Conservation (phyloP, 1,284 basidiomycete species). For the Cryptococcus deneoformans region DNA sequence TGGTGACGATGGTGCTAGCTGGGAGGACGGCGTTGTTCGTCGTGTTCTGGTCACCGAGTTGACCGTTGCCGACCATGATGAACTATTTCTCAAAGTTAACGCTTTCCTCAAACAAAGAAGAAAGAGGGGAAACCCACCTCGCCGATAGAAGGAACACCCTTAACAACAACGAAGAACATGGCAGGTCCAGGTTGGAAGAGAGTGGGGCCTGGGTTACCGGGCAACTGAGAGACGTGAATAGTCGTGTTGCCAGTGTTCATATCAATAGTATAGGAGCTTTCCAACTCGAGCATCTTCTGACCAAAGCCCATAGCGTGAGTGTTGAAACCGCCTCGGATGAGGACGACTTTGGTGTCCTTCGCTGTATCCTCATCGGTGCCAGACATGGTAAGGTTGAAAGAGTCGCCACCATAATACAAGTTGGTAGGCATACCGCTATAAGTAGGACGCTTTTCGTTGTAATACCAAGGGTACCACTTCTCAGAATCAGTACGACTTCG, state of each 20-base stretch:
- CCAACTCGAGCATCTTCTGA: constrained; percentile 61
- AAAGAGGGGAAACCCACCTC: constrained; percentile 10
- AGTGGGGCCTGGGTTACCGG: constrained; percentile 65
- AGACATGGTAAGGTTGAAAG: constrained; percentile 68
- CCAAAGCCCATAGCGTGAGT: constrained; percentile 79
- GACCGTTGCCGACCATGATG: constrained; percentile 73
- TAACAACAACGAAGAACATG: constrained; percentile 72
- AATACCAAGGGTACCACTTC: constrained; percentile 52
- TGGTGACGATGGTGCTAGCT: constrained; percentile 19
- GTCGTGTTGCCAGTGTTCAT: constrained; percentile 63
- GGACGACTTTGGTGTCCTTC: constrained; percentile 61
- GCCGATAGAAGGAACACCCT: constrained; percentile 80
- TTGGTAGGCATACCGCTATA: constrained; percentile 32
- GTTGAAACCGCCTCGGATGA: constrained; percentile 87
- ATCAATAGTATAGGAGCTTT: constrained; percentile 75
- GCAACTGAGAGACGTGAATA: constrained; percentile 74
- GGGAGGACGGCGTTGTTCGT: constrained; percentile 59
- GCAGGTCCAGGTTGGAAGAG: constrained; percentile 84
- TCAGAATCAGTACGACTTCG: constrained; percentile 45
- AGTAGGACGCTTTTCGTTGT: constrained; percentile 65
- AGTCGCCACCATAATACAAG: constrained; percentile 67
- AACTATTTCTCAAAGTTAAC: constrained; percentile 46
- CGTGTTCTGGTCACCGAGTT: constrained; percentile 66
- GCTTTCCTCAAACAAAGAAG: not conserved
- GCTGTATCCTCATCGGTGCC: constrained; percentile 52